Conservation (phyloP, 2,329 filamentous ascomycete species). For the Sporothrix phasma region DNA sequence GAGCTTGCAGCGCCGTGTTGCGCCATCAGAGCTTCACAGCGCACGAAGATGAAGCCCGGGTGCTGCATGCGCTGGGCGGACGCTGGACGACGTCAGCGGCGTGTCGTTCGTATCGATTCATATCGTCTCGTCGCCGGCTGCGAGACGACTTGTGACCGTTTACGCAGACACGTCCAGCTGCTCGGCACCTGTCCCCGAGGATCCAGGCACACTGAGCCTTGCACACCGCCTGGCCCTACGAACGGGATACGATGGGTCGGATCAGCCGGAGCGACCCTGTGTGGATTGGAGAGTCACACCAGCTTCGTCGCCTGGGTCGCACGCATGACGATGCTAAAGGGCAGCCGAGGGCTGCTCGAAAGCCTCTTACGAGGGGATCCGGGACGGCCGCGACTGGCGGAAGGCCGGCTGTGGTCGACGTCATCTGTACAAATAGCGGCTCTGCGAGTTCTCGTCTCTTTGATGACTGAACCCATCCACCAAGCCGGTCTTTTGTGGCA, state of each 20-base stretch:
- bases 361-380: not conserved
- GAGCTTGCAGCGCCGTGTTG: not conserved
- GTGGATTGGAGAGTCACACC: not conserved
- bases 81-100: not conserved
- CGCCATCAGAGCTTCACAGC: no score
- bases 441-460: not conserved
- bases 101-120: not conserved
- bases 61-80: not conserved
- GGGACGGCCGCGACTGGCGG: not conserved
- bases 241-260: not conserved
- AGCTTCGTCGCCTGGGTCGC: not conserved
- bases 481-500: not conserved
- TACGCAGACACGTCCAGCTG: not conserved
- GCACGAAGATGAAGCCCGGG: not conserved
- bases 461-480: not conserved
- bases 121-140: no score
- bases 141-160: no score
- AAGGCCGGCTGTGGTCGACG: not conserved
- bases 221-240: conserved; percentile 6
- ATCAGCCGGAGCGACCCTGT: not conserved
- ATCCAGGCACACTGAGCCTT: not conserved
- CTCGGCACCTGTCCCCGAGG: not conserved
- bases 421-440: not conserved
- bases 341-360: not conserved
- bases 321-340: not conserved